These are phyloP conservation scores for Trichoderma oligosporum DNA, from an alignment of 2,329 filamentous ascomycete genomes.

Conservation along the genomic window DNA sequence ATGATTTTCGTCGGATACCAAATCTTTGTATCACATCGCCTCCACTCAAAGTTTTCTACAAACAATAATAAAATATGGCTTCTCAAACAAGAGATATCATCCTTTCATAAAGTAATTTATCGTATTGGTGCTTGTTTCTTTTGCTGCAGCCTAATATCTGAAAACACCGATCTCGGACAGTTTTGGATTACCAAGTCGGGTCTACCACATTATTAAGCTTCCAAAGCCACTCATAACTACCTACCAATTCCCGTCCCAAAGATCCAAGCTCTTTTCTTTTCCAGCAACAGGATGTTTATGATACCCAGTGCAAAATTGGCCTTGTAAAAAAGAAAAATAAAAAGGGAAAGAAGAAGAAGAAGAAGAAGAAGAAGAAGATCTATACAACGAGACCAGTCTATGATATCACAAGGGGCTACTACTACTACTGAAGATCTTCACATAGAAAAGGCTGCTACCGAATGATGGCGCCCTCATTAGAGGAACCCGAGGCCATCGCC, in stretches of 20 bases:
- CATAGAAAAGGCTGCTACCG: not conserved
- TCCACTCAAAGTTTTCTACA: no score
- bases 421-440: not conserved
- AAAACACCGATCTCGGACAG: conserved; percentile 10
- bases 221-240: not conserved
- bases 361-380: not conserved
- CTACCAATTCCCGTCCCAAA: not conserved
- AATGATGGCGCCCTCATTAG: conserved; percentile 75
- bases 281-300: not conserved
- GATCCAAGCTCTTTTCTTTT: not conserved
- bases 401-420: not conserved
- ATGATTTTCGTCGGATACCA: no score
- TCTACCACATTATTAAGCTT: conserved; percentile 25
- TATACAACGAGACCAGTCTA: no score
- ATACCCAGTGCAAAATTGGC: not conserved
- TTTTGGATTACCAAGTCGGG: not conserved
- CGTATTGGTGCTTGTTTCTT: no score
- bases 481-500: conserved; percentile 62
- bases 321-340: not conserved
- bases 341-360: not conserved
- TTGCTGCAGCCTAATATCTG: not conserved
- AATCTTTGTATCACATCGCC: no score
- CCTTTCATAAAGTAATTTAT: not conserved
- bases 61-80: no score
- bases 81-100: no score